phyloP scores from a whole-genome alignment of 768 basidiomycete genomes.

The Trametes meyenii region DNA sequence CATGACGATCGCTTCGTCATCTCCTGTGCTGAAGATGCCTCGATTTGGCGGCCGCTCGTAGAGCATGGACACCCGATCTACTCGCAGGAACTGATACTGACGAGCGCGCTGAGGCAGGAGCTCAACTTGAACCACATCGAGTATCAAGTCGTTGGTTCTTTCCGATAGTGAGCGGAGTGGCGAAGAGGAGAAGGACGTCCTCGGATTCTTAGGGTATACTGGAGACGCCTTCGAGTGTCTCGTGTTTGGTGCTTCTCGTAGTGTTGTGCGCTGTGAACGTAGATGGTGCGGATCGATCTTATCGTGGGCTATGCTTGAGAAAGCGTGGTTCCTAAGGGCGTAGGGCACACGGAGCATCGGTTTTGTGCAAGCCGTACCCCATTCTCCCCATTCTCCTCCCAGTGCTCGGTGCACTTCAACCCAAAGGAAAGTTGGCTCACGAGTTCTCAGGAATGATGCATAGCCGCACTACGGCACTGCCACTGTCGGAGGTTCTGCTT shows the following conservation, averaged over 20 bases:
- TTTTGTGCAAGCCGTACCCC: no score
- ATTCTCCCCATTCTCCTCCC: no score
- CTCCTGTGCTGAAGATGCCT: constrained; percentile 63
- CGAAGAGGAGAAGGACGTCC: background rate
- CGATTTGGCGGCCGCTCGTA: constrained; percentile 67
- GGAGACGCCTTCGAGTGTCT: background rate
- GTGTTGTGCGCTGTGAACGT: background rate
- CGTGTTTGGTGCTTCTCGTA: background rate
- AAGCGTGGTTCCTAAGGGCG: no score
- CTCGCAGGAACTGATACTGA: constrained; percentile 67
- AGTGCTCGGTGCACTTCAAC: no score
- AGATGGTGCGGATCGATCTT: no score
- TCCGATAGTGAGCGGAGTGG: background rate
- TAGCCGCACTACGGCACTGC: background rate
- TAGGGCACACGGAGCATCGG: no score
- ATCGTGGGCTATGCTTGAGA: no score
- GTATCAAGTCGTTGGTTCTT: constrained; percentile 11
- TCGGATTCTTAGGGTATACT: background rate
- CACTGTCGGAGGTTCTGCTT: background rate
- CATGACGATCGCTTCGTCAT: constrained; percentile 59
- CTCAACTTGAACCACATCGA: constrained; percentile 58
- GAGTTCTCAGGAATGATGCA: no score
- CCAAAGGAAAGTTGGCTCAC: no score
- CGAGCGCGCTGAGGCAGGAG: constrained; percentile 64
- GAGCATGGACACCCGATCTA: constrained; percentile 60